Conservation (phyloP, 2,329 filamentous ascomycete species). For the Plectosphaerella cucumerina region DNA sequence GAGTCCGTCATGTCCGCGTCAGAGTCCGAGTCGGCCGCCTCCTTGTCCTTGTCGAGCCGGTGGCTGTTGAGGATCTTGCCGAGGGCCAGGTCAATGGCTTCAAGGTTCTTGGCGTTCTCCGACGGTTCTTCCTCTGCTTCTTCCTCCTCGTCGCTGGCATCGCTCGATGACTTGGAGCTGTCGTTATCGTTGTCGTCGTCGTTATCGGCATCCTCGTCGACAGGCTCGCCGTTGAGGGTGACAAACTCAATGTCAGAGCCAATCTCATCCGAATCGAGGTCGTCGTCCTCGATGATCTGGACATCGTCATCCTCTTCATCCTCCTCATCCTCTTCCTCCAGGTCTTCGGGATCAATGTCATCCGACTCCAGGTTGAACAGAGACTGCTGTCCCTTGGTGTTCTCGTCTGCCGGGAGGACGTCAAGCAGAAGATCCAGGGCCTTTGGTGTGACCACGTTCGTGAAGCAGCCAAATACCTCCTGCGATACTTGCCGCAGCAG, state of each 20-base stretch:
- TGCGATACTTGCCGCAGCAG: slow-evolving; percentile 83
- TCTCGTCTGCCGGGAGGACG: slow-evolving; percentile 76
- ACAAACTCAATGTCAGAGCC: slow-evolving; percentile 48
- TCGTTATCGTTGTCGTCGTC: slow-evolving; percentile 43
- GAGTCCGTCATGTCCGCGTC: slow-evolving; percentile 91
- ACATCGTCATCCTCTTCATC: slow-evolving; percentile 35
- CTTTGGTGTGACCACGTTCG: slow-evolving; percentile 66
- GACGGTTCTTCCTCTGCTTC: slow-evolving; percentile 34
- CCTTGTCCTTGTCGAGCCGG: slow-evolving; percentile 53
- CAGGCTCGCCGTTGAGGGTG: slow-evolving; percentile 34
- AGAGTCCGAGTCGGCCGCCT: slow-evolving; percentile 52
- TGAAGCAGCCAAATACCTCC: slow-evolving; percentile 83
- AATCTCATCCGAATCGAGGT: slow-evolving; percentile 39
- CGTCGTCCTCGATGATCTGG: slow-evolving; percentile 25
- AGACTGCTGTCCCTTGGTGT: slow-evolving; percentile 75
- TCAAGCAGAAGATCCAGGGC: slow-evolving; percentile 64
- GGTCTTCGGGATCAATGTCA: slow-evolving; percentile 46
- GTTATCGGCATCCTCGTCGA: slow-evolving; percentile 35
- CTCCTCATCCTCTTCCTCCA: slow-evolving; percentile 31
- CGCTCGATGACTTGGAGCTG: slow-evolving; percentile 35
- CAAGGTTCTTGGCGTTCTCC: slow-evolving; percentile 37
- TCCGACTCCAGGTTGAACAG: slow-evolving; percentile 72
- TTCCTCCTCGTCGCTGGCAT: slow-evolving; percentile 32
- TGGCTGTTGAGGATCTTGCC: slow-evolving; percentile 74
- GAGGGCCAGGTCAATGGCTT: slow-evolving; percentile 67